Conservation (phyloP, 164 flowering plant species). For the Berberis thunbergii region DNA sequence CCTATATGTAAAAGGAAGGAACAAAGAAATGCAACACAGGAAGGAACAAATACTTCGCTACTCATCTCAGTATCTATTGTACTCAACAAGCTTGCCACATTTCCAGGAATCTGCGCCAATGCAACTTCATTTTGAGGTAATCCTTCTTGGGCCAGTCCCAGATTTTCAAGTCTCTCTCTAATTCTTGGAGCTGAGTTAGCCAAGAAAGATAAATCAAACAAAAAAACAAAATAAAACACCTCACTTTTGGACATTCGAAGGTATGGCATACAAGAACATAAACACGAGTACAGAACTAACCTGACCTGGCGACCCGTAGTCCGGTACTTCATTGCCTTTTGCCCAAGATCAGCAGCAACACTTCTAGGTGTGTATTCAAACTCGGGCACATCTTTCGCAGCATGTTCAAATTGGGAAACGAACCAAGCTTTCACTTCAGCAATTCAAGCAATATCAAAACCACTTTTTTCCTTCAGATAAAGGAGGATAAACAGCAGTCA, state of each 20-base stretch:
- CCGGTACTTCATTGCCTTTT: no score
- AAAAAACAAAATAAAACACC: not conserved
- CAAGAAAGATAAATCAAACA: not conserved
- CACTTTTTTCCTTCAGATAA: no score
- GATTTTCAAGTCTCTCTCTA: not conserved
- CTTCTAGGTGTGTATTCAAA: slow-evolving; percentile 1
- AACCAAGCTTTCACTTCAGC: not conserved
- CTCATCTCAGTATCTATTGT: slow-evolving; percentile 1
- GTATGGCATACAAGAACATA: not conserved
- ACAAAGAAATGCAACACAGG: not conserved
- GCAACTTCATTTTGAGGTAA: not conserved
- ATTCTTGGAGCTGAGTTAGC: not conserved
- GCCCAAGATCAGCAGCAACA: not conserved
- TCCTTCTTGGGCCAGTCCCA: not conserved
- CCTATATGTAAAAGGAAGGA: no score
- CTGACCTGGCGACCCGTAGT: not conserved
- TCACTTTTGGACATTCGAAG: no score
- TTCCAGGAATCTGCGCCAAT: not conserved
- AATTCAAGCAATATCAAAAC: not conserved
- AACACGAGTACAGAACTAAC: not conserved
- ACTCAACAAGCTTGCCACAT: not conserved
- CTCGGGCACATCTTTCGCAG: not conserved
- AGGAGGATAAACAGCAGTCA: no score
- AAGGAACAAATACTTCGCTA: not conserved
- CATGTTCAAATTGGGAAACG: not conserved